Conservation (phyloP, 73 alveolate species). For the Paramecium octaurelia region DNA sequence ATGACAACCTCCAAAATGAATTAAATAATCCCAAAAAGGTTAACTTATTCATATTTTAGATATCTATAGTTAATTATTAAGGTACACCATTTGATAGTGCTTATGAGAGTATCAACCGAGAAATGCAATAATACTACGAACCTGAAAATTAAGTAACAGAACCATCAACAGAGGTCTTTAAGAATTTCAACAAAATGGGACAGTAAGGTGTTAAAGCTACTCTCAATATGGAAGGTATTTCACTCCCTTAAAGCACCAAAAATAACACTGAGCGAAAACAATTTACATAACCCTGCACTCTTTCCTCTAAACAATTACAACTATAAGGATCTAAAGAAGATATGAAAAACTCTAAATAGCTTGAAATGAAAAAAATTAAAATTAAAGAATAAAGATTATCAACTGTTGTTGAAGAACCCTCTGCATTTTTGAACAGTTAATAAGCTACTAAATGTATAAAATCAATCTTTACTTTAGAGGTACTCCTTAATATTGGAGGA, state of each 20-base stretch:
- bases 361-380: neutral
- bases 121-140: neutral
- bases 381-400: neutral
- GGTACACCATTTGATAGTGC: constrained; percentile 49
- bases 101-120: constrained; percentile 3
- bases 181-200: neutral
- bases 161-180: neutral
- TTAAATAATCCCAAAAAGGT: constrained; percentile 13
- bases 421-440: neutral
- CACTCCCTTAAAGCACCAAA: neutral
- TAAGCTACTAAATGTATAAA: neutral
- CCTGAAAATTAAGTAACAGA: neutral
- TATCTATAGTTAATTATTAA: constrained; percentile 10
- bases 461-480: neutral
- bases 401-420: constrained; percentile 32
- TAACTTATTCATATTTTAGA: neutral
- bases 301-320: neutral
- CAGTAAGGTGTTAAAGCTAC: neutral
- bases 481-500: neutral
- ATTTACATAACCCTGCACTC: neutral
- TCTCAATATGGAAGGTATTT: neutral
- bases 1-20: neutral
- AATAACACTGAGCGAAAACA: neutral
- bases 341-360: neutral
- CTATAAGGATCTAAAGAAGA: neutral